Base-by-base conservation (phyloP, 1,139 yeast species). In the Yarrowia galli region DNA sequence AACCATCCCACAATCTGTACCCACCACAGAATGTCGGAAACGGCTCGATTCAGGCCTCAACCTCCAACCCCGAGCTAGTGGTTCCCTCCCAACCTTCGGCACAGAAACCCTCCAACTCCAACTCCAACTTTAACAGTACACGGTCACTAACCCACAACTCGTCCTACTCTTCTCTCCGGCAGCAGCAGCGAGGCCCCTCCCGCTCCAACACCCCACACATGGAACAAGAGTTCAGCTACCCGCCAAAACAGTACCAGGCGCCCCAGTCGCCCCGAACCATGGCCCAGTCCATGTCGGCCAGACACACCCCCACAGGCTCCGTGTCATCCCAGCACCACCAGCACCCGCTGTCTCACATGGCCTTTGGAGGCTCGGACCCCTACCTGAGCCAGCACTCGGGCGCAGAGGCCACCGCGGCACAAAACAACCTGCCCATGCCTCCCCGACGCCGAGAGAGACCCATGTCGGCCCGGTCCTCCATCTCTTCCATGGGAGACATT, bases 401-500 rank as follows among this genome's bases (percentile, higher is more conserved):
- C 13, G 61, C 65, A 6, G 65, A 53, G 68, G 64, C 54, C n/a
- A 45, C 51, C 12, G 68, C 53, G 15, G 61, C 46, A 5, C 68
- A 65, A 9, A 53, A 53, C 64, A 58, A 58, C 56, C 53, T 58
- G 43, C 63, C 67, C 36, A 20, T 53, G 40, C 64, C 67, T 22
- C 51, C 64, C 16, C 46, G 53, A 45, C 63, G 65, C 6, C 48
- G 60, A 22, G 64, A 45, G 15, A 46, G 69, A 8, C 70, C 70
- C 36, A 67, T 67, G 68, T 54, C 67, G 28, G 63, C 71, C 4
- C 63, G 70, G 23, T 69, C 71, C 12, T 69, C 71, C 18, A 63
- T 68, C 20, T 68, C 70, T 12, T 70, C 71, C n/a, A 48, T 70
- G 64, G 64, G 64, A 42, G 64, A 58, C 40, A 58, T 58, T 16